A percentile compares a stretch with the other conserved stretches of the same genome.
These are phyloP conservation scores for Penicillium hordei DNA, from an alignment of 2,329 filamentous ascomycete genomes.

Conservation along the genomic window DNA sequence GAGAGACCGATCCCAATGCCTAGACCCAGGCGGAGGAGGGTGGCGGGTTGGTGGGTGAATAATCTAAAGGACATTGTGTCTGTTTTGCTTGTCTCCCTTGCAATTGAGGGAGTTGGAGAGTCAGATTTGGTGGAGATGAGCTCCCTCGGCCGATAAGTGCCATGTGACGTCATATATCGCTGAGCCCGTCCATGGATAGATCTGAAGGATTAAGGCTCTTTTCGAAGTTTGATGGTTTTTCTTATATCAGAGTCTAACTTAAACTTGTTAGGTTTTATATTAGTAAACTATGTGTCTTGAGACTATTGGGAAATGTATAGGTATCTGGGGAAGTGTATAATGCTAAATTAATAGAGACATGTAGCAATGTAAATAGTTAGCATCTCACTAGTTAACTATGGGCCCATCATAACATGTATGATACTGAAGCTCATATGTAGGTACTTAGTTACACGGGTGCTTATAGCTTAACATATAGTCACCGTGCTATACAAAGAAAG, in stretches of 20 bases:
- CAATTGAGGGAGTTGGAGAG: conserved; percentile 2
- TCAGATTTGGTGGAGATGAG: background rate
- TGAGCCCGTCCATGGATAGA: background rate
- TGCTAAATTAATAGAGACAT: too few species aligned
- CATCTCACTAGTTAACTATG: too few species aligned
- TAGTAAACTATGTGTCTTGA: too few species aligned
- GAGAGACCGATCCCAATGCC: conserved; percentile 37
- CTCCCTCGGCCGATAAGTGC: conserved; percentile 9
- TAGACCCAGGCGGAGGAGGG: conserved; percentile 36
- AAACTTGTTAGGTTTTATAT: background rate
- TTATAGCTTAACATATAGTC: too few species aligned
- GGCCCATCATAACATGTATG: too few species aligned
- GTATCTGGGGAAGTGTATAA: too few species aligned
- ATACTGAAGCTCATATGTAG: too few species aligned
- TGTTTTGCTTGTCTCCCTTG: conserved; percentile 1
- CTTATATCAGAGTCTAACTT: background rate
- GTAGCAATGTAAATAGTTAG: too few species aligned
- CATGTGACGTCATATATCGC: conserved; percentile 20
- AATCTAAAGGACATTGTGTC: conserved; percentile 27
- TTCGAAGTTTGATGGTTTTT: background rate
- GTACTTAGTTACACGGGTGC: too few species aligned
- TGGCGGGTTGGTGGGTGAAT: conserved; percentile 28
- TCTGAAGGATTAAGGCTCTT: background rate
- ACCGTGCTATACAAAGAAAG: too few species aligned
- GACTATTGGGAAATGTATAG: background rate